Evolutionary conservation across 129 eudicot genomes (phyloP), one percentile per base, ranked within the genome.

Genomic region (Chrysanthemum lavandulifolium): DNA sequence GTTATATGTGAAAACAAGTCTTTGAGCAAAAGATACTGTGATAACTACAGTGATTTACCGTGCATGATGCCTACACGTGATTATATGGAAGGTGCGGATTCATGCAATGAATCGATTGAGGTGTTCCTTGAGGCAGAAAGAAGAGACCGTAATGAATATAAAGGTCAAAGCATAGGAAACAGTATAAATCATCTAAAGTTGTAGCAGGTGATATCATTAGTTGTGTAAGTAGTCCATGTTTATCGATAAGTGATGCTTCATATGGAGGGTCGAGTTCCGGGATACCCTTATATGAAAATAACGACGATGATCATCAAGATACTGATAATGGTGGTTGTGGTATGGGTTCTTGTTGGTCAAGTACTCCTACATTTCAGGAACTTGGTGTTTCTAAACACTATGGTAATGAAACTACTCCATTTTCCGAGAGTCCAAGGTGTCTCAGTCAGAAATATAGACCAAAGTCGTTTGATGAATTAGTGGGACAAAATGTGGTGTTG

Each of bases 371-470:
- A 64, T 79, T 78, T 45, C 79, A 82, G 68, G 81, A 74, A 45
- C 68, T 25, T 12, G 82, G 84, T 60, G 66, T 70, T 50, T 67
- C 79, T 43, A 83, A 84, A 49, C 72, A 69, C 64, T 71, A 62
- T 13, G 74, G 72, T 19, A 77, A 71, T 64, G 89, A 86, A 79
- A 78, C 75, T 14, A 61, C 75, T 75, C 81, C 86, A 45, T 84
- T 79, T 73, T 54, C 82, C 0, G 98, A 79, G 52, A 90, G 88
- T 86, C 93, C 97, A 0, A 86, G 84, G 80, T 90, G 86, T 75
- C 81, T 95, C 55, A 82, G 87, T 73, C 96, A 88, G 62, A 95
- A 91, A 77, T 95, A 73, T 61, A 83, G 88, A 78, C 99, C 97
- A 16, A 95, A 88, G 74, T 83, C 94, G 2, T 88, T 95, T 63